Conservation (phyloP, 2,329 filamentous ascomycete genomes). For the Plenodomus biglobosus region DNA sequence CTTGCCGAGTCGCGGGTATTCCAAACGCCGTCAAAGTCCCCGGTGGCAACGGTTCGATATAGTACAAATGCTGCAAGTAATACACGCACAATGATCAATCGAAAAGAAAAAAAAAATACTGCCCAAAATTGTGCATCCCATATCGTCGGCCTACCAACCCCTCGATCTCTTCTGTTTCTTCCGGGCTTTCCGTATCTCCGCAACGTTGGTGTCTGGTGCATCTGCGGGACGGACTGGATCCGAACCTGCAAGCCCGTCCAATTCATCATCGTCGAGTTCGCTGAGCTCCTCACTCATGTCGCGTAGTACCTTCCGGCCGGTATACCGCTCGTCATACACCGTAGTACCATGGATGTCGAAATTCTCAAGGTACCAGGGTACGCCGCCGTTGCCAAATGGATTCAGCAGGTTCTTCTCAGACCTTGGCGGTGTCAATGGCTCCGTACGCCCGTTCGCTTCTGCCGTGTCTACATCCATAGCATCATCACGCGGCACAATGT, state of each 20-base stretch:
- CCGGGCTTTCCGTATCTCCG: slow-evolving; percentile 31
- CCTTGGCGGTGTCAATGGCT: slow-evolving; percentile 67
- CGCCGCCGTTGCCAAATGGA: slow-evolving; percentile 60
- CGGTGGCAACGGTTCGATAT: slow-evolving; percentile 19
- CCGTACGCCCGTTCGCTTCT: slow-evolving; percentile 22
- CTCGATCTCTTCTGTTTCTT: slow-evolving; percentile 37
- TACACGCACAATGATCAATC: slow-evolving; percentile 17
- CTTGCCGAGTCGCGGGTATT: neutral
- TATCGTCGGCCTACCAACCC: slow-evolving; percentile 23
- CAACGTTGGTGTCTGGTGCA: slow-evolving; percentile 26
- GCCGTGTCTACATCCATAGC: slow-evolving; percentile 25
- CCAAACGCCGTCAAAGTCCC: slow-evolving; percentile 1
- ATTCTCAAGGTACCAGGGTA: slow-evolving; percentile 83
- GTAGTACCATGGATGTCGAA: slow-evolving; percentile 82
- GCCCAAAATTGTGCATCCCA: slow-evolving; percentile 2
- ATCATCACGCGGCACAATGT: slow-evolving; percentile 15
- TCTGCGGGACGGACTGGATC: slow-evolving; percentile 35
- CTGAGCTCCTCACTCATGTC: slow-evolving; percentile 84
- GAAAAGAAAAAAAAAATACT: slow-evolving; percentile 10
- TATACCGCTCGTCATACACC: slow-evolving; percentile 71
- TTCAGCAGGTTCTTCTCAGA: slow-evolving; percentile 56
- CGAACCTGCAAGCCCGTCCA: slow-evolving; percentile 60
- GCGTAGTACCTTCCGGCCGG: slow-evolving; percentile 69
- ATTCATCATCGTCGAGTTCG: slow-evolving; percentile 87
- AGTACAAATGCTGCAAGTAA: slow-evolving; percentile 22